These are phyloP conservation scores for Yarrowia sp. DNA, from an alignment of 805 yeast genomes.

Conservation along the genomic window DNA sequence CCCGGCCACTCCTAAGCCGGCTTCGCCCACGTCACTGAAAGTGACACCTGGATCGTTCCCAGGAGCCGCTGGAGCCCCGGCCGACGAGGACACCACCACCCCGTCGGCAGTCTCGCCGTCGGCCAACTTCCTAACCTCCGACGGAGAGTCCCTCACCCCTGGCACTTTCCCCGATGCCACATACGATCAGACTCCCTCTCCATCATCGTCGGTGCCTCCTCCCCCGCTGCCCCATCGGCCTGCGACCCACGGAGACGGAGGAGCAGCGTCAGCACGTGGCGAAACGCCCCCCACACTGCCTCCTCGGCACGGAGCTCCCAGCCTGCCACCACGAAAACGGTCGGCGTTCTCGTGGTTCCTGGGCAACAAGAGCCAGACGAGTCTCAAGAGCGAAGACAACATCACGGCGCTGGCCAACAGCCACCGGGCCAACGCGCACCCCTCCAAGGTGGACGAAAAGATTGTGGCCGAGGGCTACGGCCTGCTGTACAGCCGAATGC, in stretches of 20 bases:
- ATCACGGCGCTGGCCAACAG: slow-evolving; percentile 24
- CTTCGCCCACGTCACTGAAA: slow-evolving; percentile 13
- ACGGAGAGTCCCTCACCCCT: slow-evolving; percentile 15
- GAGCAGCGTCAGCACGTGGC: not conserved
- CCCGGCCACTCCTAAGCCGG: slow-evolving; percentile 10
- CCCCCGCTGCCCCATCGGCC: slow-evolving; percentile 40
- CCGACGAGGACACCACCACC: not conserved
- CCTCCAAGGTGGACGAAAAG: slow-evolving; percentile 29
- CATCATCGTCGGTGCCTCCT: slow-evolving; percentile 33
- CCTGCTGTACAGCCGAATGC: slow-evolving; percentile 32
- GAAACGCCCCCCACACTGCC: slow-evolving; percentile 46
- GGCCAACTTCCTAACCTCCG: not conserved
- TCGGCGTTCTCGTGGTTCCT: slow-evolving; percentile 39
- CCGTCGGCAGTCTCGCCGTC: not conserved
- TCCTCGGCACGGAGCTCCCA: slow-evolving; percentile 47
- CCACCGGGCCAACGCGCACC: slow-evolving; percentile 20
- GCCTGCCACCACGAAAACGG: slow-evolving; percentile 36
- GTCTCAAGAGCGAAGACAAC: slow-evolving; percentile 37
- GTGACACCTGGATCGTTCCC: slow-evolving; percentile 34
- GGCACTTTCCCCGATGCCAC: slow-evolving; percentile 31
- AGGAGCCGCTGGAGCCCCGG: not conserved
- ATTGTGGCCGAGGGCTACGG: slow-evolving; percentile 35
- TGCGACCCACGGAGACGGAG: slow-evolving; percentile 10
- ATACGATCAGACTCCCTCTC: slow-evolving; percentile 20
- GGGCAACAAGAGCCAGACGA: slow-evolving; percentile 34